phyloP scores from a whole-genome alignment of 345 rosid species.

The Erucastrum elatum region DNA sequence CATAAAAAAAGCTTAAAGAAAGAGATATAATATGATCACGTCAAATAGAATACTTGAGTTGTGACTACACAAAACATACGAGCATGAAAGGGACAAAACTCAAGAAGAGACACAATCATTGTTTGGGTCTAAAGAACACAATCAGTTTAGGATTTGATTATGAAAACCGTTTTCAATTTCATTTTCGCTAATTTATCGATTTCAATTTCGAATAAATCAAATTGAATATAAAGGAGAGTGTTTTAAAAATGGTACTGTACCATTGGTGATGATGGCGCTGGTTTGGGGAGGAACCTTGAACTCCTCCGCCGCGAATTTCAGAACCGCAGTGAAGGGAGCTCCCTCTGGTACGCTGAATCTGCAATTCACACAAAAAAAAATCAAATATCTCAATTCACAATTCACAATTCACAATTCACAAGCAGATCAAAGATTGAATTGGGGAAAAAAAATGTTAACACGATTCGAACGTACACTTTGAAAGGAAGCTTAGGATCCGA shows the following conservation, averaged over 20 bases:
- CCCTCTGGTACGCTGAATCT: slow-evolving; percentile 98
- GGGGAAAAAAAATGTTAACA: too few relatives aligned
- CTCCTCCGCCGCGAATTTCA: slow-evolving; percentile 95
- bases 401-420: too few relatives aligned
- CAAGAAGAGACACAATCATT: neutral
- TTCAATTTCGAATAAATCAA: neutral
- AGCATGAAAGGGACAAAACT: neutral
- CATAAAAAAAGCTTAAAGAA: too few relatives aligned
- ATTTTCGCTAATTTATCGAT: neutral
- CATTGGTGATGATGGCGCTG: slow-evolving; percentile 98
- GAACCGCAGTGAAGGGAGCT: slow-evolving; percentile 94
- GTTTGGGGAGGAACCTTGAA: slow-evolving; percentile 98
- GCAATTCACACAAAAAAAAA: too few relatives aligned
- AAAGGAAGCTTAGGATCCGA: slow-evolving; percentile 99
- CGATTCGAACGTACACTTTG: slow-evolving; percentile 85
- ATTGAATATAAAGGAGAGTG: neutral
- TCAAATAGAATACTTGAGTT: neutral
- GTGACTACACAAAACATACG: neutral
- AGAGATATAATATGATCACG: neutral
- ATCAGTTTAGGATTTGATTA: neutral
- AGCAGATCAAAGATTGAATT: too few relatives aligned
- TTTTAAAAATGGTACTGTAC: slow-evolving; percentile 34
- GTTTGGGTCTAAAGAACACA: neutral
- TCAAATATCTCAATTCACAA: too few relatives aligned
- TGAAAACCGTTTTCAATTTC: neutral